Evolutionary conservation across 2,329 filamentous ascomycete species (phyloP), one percentile per base, ranked within the genome.

Genomic region (Arthrobotrys entomopaga): DNA sequence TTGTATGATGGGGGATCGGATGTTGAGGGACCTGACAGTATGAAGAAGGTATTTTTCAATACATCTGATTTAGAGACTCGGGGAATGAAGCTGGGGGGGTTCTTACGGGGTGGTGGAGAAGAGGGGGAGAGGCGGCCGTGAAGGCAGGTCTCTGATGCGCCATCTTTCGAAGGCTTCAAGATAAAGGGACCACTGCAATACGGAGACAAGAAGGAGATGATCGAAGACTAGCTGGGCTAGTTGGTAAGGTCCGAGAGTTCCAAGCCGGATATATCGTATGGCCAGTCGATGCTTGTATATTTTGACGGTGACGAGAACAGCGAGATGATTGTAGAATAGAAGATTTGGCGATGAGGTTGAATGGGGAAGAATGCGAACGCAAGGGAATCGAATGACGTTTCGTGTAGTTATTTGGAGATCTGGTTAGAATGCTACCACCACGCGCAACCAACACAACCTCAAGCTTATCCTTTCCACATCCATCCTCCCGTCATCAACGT

Each of bases 1-100:
- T 89, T 84, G 98, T 95, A 86, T 99, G 95, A 83, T 99, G 95
- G 76, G 95, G 95, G 71, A 98, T 93, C 70, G 95, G 95, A 82
- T 98, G 95, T 83, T 98, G 95, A 79, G 98, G 89, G 77, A 94
- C 69, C 69, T 73, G 22, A 1, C 29, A 43, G 22, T 11, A 6
- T 22, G 46, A 50, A 22, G 10, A 22, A 15, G 13, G 42, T 46
- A 46, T n/a, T 46, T 10, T 5, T 34, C 10, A 46, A 46, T 46
- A 46, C 20, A 22, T 10, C 16, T 48, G 38, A 19, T 46, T 34
- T 93, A 81, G 93, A 94, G 50, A 46, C 15, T 29, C 24, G 13
- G 16, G 50, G 19, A 40, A 7, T 13, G 29, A 10, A 43, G 3
- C n/a, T 5, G 19, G 11, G 24, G 20, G 40, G 40, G n/a, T n/a